These are phyloP conservation scores for Cadophora malorum DNA, from an alignment of 2,329 filamentous ascomycete species.

Conservation along the genomic window DNA sequence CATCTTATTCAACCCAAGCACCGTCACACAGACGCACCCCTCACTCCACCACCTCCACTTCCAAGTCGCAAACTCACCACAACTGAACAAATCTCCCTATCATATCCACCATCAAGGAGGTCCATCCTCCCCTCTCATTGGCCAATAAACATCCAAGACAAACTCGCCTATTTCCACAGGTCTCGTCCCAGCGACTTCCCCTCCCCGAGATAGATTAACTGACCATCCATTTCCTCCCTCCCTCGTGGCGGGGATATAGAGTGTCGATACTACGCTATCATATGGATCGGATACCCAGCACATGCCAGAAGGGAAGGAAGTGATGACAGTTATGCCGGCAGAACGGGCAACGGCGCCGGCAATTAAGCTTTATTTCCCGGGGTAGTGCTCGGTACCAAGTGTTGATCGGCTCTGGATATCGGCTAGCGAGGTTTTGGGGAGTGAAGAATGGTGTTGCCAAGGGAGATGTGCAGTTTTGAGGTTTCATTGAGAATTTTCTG, in stretches of 20 bases:
- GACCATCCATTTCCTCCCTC: background rate
- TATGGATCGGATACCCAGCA: too few relatives aligned
- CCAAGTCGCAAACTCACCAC: background rate
- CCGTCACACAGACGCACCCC: background rate
- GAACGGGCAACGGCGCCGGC: conserved; percentile 13
- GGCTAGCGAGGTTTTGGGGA: background rate
- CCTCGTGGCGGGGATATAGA: conserved; percentile 9
- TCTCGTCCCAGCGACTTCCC: conserved; percentile 2
- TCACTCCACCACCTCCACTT: background rate
- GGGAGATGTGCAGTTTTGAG: conserved; percentile 6
- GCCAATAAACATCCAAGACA: background rate
- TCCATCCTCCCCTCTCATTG: background rate
- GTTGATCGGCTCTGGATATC: background rate
- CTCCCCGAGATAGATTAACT: conserved; percentile 17
- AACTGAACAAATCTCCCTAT: background rate
- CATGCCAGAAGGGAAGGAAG: too few relatives aligned
- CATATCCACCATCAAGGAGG: background rate
- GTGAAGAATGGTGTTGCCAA: conserved; percentile 5
- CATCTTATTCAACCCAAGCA: conserved; percentile 13
- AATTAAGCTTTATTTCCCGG: conserved; percentile 5
- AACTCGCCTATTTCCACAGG: background rate
- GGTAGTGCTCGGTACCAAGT: background rate
- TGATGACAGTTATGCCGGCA: conserved; percentile 3
- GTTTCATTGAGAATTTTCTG: background rate
- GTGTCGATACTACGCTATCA: too few relatives aligned